Conservation (phyloP, 1,284 basidiomycete species). For the Athelia psychrophila region DNA sequence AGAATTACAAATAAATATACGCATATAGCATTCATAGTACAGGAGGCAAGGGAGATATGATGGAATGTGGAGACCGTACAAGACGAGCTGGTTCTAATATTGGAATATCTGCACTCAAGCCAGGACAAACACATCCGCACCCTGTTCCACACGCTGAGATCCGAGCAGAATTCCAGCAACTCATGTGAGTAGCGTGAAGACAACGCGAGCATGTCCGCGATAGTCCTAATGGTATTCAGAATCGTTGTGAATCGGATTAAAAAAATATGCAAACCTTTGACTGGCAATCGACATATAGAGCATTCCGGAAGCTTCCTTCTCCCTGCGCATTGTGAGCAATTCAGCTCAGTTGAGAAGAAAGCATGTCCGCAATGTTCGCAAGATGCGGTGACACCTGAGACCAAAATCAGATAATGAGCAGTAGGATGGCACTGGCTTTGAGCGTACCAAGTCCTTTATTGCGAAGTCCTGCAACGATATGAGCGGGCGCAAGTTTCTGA, state of each 20-base stretch:
- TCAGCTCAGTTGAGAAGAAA: constrained; percentile 28
- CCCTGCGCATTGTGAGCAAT: constrained; percentile 50
- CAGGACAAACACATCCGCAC: constrained; percentile 57
- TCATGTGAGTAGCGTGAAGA: constrained; percentile 63
- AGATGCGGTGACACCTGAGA: constrained; percentile 33
- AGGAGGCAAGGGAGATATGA: background rate
- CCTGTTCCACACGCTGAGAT: constrained; percentile 57
- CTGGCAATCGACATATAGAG: constrained; percentile 74
- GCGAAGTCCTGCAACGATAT: constrained; percentile 11
- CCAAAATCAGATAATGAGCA: background rate
- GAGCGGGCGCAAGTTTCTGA: constrained; percentile 18
- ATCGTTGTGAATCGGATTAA: background rate
- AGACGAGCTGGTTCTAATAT: background rate
- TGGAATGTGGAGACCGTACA: background rate
- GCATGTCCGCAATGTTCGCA: constrained; percentile 35
- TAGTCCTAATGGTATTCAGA: constrained; percentile 45
- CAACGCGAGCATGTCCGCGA: constrained; percentile 66
- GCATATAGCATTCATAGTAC: too few species aligned
- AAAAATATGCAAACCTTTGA: constrained; percentile 53
- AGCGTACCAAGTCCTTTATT: constrained; percentile 37
- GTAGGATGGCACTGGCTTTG: constrained; percentile 1
- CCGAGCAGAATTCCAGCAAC: constrained; percentile 53
- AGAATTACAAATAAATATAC: too few species aligned
- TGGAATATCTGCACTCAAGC: background rate
- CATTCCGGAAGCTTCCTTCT: constrained; percentile 47